Percentiles rank a stretch among this genome's conserved stretches.
phyloP scores from a whole-genome alignment of 176 grass and related monocot species.

The Tillandsia fasciculata region DNA sequence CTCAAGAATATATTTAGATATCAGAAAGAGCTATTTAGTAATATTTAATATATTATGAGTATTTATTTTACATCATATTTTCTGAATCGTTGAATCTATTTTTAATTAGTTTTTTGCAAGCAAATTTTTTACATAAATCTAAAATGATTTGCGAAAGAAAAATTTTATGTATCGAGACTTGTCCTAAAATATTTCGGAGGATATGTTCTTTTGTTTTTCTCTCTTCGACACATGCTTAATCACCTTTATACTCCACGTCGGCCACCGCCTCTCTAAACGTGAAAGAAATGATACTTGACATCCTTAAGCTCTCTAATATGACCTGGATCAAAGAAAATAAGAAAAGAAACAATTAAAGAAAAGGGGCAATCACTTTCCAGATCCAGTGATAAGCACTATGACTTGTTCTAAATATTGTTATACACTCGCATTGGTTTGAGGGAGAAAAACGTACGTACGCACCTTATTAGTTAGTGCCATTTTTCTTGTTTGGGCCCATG shows the following conservation, averaged over 20 bases:
- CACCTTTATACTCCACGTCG: conserved; percentile 99
- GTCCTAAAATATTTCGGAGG: no score
- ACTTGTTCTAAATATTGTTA: not conserved
- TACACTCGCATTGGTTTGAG: not conserved
- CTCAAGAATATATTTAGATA: no score
- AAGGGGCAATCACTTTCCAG: conserved; percentile 29
- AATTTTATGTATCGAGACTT: no score
- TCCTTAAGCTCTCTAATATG: conserved; percentile 94
- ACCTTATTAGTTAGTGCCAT: conserved; percentile 81
- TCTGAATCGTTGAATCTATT: no score
- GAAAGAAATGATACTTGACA: conserved; percentile 97
- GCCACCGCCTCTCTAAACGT: conserved; percentile 91
- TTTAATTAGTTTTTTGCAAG: no score
- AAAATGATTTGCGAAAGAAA: no score
- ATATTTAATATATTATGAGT: no score
- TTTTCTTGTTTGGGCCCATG: conserved; percentile 67
- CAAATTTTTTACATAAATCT: no score
- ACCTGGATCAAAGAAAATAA: conserved; percentile 32
- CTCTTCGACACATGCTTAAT: conserved; percentile 3
- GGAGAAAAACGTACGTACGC: conserved; percentile 11
- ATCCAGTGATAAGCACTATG: conserved; percentile 14
- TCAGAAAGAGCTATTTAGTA: no score
- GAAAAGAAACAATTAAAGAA: not conserved
- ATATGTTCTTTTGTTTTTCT: not conserved
- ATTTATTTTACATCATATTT: no score